Evolutionary conservation across 2,329 filamentous ascomycete species (phyloP), one percentile per base, ranked within the genome.

Genomic region (Xylariaceae sp.): DNA sequence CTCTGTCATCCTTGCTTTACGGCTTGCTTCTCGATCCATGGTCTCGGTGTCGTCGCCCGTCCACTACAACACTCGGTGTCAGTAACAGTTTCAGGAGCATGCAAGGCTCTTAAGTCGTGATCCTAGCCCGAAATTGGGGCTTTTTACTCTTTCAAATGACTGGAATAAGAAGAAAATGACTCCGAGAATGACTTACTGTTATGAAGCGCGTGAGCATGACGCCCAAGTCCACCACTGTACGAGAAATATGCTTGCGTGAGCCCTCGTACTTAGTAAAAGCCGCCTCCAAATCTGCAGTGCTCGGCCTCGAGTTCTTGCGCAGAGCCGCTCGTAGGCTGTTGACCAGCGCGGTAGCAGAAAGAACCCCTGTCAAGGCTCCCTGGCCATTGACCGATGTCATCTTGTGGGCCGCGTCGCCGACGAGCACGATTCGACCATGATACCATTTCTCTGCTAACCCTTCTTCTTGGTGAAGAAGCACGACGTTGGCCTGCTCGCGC

Each of bases 331-430:
- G 45, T 9, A 68, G 41, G 33, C 56, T 21, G 54, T 66, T 68
- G 12, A 56, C 60, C 1, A 67, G 56, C 7, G 39, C 37, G 1
- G 55, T 49, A 12, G 53, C 60, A 2, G 59, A 62, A n/a, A 64
- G 51, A 0, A 61, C 24, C 1, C 46, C 65, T 2, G 16, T 41
- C 34, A 64, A 45, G n/a, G 56, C 48, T 1, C 65, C 66, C 23
- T 58, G 48, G 9, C 65, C 66, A 5, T 24, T 60, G 3, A 63
- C 28, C 4, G 57, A 53, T 1, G 66, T 68, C 51, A 62, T 53
- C 41, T 68, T 67, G 56, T 76, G 73, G 4, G 72, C 73, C 3
- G 74, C 68, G 55, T 77, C 74, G 12, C 75, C 75, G 21, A 77
- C 62, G 26, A 75, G 54, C 3, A 71, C 67, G 9, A 75, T 67